Evolutionary conservation across 2,329 filamentous ascomycete species (phyloP).

Genomic region (Aureobasidium namibiae): DNA sequence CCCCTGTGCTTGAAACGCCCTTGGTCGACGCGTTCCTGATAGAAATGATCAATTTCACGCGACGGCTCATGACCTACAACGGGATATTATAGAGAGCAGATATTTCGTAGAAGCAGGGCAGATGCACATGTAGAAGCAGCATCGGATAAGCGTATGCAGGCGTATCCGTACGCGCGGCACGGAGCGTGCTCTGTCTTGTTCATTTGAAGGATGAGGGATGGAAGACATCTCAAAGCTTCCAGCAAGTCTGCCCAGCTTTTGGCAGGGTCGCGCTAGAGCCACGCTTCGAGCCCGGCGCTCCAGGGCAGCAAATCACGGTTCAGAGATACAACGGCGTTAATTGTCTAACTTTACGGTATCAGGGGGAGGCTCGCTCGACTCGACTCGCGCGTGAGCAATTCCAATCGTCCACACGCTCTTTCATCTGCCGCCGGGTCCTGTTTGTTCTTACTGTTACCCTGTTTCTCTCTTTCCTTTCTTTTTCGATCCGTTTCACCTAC

Average conservation of each 20-base stretch:
- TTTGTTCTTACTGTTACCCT: not conserved
- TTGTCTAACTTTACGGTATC: slow-evolving; percentile 5
- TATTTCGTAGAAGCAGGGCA: not conserved
- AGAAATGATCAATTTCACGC: not conserved
- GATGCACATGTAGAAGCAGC: not conserved
- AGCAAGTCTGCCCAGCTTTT: not conserved
- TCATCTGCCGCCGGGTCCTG: not conserved
- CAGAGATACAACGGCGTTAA: not conserved
- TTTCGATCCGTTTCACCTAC: not conserved
- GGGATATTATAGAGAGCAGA: not conserved
- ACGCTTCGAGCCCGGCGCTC: not conserved
- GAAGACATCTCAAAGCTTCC: slow-evolving; percentile 1
- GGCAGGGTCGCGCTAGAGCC: not conserved
- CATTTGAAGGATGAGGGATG: not conserved
- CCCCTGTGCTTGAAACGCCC: not conserved
- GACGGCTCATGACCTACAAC: not conserved
- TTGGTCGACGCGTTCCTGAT: not conserved
- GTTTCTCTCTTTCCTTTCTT: not conserved
- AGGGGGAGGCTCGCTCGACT: slow-evolving; percentile 7
- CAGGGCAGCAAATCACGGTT: not conserved
- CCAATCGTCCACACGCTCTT: not conserved
- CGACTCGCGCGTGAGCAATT: slow-evolving; percentile 4
- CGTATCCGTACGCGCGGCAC: not conserved
- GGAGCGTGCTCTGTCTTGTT: not conserved
- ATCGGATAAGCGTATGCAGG: not conserved